Evolutionary conservation across 768 basidiomycete genomes (phyloP), one percentile per base, ranked within the genome.

Genomic region (Sporobolomyces roseus): DNA sequence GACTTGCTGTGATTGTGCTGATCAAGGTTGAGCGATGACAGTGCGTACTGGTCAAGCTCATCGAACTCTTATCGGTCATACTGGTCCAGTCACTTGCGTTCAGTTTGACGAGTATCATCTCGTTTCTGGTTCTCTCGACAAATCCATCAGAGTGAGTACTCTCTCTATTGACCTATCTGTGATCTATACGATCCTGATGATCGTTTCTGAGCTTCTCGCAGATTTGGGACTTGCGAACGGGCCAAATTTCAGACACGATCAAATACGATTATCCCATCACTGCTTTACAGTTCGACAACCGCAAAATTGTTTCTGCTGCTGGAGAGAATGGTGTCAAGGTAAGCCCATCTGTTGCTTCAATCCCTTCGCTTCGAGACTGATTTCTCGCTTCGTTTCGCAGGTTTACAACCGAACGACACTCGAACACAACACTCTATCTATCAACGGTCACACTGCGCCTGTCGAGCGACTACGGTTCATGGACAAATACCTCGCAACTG

Each of bases 1-100:
- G 27, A 50, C 27, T 50, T 10, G n/a, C 8, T 10, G 8, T 27
- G 49, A 23, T 50, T 12, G 27, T 21, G 10, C 5, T 50, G 8
- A n/a, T n/a, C n/a, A n/a, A n/a, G n/a, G n/a, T n/a, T n/a, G n/a
- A n/a, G n/a, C n/a, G n/a, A n/a, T n/a, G n/a, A 27, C 74, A 94
- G 93, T 97, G 93, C 88, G 96, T 51, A 99, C 94, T 35, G 96
- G 96, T 9, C 94, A 98, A 77, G 88, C 92, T 12, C 93, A 97
- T 79, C 84, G 94, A 43, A 96, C 93, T 16, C 81, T 99, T 46
- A 79, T 90, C 56, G 96, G 93, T 3, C 96, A 99, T 77, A 96
- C 90, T 7, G 90, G 83, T 0, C 93, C 96, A 13, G 86, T 99
- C 56, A 97, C 92, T 3, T 92, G 89, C 77, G 82, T 99, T 10